A percentile compares a stretch with the other conserved stretches of the same genome.
Evolutionary conservation across 306 rosid genomes (phyloP).

Genomic region (Malus sieversii): DNA sequence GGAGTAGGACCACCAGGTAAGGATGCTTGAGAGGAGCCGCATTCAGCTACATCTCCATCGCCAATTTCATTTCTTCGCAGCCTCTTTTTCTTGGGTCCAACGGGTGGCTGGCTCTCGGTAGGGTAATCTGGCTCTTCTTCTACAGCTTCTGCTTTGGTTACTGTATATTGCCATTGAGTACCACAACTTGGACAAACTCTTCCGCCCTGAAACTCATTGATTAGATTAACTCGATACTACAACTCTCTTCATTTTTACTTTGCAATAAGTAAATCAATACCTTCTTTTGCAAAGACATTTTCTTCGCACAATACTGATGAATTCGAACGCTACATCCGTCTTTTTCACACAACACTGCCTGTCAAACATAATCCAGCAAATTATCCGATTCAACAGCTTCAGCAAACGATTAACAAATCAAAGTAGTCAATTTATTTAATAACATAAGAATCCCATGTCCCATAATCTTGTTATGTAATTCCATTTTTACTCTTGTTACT

Average conservation of each 20-base stretch:
- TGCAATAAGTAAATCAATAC: constrained; percentile 27
- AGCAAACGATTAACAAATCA: not conserved
- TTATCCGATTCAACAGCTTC: constrained; percentile 15
- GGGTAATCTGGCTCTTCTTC: constrained; percentile 23
- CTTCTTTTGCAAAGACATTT: constrained; percentile 49
- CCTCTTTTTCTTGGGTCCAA: constrained; percentile 36
- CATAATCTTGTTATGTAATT: not conserved
- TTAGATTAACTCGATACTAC: not conserved
- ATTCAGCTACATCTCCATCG: constrained; percentile 32
- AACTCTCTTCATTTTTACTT: not conserved
- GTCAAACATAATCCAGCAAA: constrained; percentile 21
- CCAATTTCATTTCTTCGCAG: constrained; percentile 6
- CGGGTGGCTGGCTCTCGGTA: constrained; percentile 29
- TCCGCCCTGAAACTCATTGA: constrained; percentile 32
- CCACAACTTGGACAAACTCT: constrained; percentile 67
- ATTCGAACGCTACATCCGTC: constrained; percentile 59
- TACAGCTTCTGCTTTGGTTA: constrained; percentile 39
- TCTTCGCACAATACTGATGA: constrained; percentile 69
- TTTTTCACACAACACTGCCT: constrained; percentile 72
- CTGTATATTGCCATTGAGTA: constrained; percentile 41
- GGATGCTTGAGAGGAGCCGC: constrained; percentile 21
- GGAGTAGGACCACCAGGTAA: constrained; percentile 11
- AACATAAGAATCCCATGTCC: not conserved
- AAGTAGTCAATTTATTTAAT: not conserved
- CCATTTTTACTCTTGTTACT: not conserved